Evolutionary conservation across 257 asterid species (phyloP).

Genomic region (Solanum sitiens): DNA sequence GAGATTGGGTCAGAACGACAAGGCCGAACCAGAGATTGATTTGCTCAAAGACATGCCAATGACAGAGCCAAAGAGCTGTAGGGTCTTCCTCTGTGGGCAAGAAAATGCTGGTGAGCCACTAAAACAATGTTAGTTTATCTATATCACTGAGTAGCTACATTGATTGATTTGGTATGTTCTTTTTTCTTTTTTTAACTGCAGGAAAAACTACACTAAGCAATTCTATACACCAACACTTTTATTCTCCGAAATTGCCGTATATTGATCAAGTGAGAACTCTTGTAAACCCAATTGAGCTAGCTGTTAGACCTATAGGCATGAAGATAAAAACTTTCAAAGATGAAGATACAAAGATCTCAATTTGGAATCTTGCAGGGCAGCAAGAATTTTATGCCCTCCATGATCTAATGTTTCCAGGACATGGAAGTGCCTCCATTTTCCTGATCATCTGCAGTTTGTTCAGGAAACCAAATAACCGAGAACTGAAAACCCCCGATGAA

Average conservation of each 20-base stretch:
- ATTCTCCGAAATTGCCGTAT: slow-evolving; percentile 50
- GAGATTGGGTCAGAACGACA: slow-evolving; percentile 48
- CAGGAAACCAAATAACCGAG: slow-evolving; percentile 48
- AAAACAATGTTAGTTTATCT: background rate
- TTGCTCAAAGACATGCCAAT: slow-evolving; percentile 51
- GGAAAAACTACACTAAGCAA: slow-evolving; percentile 59
- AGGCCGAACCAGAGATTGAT: slow-evolving; percentile 44
- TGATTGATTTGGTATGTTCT: background rate
- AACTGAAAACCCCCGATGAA: slow-evolving; percentile 37
- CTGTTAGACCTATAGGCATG: slow-evolving; percentile 46
- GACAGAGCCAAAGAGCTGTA: slow-evolving; percentile 52
- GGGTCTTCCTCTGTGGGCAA: slow-evolving; percentile 72
- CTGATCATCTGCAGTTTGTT: slow-evolving; percentile 52
- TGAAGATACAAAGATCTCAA: slow-evolving; percentile 56
- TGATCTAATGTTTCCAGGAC: slow-evolving; percentile 80
- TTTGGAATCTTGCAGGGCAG: slow-evolving; percentile 81
- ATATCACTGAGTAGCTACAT: background rate
- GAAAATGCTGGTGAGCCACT: slow-evolving; percentile 45
- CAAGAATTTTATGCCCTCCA: slow-evolving; percentile 55
- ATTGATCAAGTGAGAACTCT: slow-evolving; percentile 53
- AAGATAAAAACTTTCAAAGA: slow-evolving; percentile 50
- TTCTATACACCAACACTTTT: slow-evolving; percentile 44
- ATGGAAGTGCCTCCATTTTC: slow-evolving; percentile 62
- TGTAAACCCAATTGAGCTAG: slow-evolving; percentile 76
- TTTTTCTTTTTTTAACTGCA: background rate